Base-by-base conservation (phyloP, 2,329 filamentous ascomycete genomes). In the Epichloe glyceriae region DNA sequence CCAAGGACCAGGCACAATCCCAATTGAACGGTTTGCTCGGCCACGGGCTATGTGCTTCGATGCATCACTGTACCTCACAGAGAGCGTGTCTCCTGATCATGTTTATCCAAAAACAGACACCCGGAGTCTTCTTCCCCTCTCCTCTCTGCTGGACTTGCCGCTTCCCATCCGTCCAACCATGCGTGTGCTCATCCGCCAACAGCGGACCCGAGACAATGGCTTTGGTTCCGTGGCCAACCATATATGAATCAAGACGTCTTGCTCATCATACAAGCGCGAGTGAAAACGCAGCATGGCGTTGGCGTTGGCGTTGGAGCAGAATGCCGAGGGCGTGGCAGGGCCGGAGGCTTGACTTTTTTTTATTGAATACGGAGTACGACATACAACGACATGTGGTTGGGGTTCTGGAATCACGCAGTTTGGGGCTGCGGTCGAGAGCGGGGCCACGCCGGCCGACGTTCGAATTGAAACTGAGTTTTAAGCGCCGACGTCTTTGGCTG, bases 361-460 rank as follows among this genome's bases (percentile, higher is more conserved):
- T 26, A 8, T 41, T 30, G 26, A 30, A 8, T 30, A 30, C 26
- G 26, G 3, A 10, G 47, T 38, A 12, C 30, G 48, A 26, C 34
- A 46, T 48, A 54, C n/a, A n/a, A n/a, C 57, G 62, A 57, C 58
- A 60, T 61, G 58, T 65, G 62, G 64, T 64, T 65, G 63, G 63
- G 63, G 52, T 49, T 54, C 43, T 34, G 50, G 35, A 49, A 40
- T 41, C 41, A 40, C 41, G 44, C 12, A 34, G 39, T 52, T 55
- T 53, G 54, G 53, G 58, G 55, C 55, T 59, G 60, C 57, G 57
- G 58, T 60, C 53, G 55, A 60, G 54, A 58, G 63, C 56, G 62
- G 61, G 60, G 54, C 60, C 30, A 46, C 40, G 39, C 45, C 45
- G 39, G 46, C 34, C 50, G 52, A 57, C 58, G 56, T 58, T 60